phyloP scores from a whole-genome alignment of 169 alveolate genomes.

The Plasmodium relictum region DNA sequence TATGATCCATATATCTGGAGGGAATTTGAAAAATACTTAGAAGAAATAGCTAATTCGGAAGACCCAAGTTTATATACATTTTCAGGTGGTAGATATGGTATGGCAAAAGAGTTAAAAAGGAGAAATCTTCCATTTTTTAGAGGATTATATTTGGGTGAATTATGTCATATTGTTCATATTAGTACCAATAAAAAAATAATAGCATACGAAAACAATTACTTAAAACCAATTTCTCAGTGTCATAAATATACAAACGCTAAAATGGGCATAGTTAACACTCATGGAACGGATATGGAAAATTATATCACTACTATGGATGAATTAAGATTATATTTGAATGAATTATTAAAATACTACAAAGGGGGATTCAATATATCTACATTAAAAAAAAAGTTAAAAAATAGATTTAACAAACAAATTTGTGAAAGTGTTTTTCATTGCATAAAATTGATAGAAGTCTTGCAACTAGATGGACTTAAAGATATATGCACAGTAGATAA shows the following conservation, averaged over 20 bases:
- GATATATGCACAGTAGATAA: slow-evolving; percentile 74
- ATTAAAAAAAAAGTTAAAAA: slow-evolving; percentile 77
- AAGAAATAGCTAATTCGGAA: slow-evolving; percentile 78
- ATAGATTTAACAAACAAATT: slow-evolving; percentile 66
- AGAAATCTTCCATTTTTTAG: slow-evolving; percentile 83
- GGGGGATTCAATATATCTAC: slow-evolving; percentile 81
- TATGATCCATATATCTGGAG: slow-evolving; percentile 82
- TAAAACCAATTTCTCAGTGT: slow-evolving; percentile 80
- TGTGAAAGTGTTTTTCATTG: slow-evolving; percentile 83
- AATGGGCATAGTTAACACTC: slow-evolving; percentile 40
- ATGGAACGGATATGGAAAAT: slow-evolving; percentile 23
- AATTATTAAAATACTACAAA: slow-evolving; percentile 65
- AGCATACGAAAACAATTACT: slow-evolving; percentile 79
- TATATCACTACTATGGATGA: slow-evolving; percentile 77
- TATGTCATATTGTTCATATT: slow-evolving; percentile 88
- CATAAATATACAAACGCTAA: slow-evolving; percentile 72
- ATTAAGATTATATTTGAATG: slow-evolving; percentile 51
- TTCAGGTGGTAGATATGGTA: slow-evolving; percentile 89
- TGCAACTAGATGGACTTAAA: slow-evolving; percentile 63
- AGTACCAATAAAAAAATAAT: slow-evolving; percentile 75
- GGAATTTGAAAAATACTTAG: slow-evolving; percentile 79
- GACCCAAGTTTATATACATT: slow-evolving; percentile 78
- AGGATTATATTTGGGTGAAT: slow-evolving; percentile 84
- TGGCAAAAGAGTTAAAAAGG: slow-evolving; percentile 83
- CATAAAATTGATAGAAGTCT: slow-evolving; percentile 78